Percentiles rank a stretch among this genome's conserved stretches.
Evolutionary conservation across 2,329 filamentous ascomycete genomes (phyloP).

Genomic region (Colletotrichum nymphaeae): DNA sequence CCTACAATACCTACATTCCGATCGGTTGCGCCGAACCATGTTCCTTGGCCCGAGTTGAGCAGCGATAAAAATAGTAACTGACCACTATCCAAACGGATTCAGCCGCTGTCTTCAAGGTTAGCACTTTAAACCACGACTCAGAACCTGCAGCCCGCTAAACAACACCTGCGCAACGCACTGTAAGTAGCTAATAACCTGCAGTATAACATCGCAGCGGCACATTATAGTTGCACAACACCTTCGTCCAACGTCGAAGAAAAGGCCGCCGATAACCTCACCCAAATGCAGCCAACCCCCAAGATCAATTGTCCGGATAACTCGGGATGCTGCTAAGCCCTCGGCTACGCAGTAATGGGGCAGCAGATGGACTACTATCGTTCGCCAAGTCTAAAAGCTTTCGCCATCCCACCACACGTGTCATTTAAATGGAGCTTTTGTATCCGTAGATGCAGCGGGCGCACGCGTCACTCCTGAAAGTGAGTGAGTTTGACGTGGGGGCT

Average conservation of each 20-base stretch:
- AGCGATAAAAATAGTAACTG: background rate
- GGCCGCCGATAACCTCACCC: background rate
- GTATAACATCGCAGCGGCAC: background rate
- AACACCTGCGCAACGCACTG: background rate
- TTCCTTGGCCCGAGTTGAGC: background rate
- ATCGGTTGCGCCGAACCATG: background rate
- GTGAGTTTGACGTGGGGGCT: background rate
- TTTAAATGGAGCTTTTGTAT: conserved; percentile 27
- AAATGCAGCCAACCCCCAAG: background rate
- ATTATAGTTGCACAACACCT: background rate
- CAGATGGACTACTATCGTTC: background rate
- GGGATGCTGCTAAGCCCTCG: conserved; percentile 34
- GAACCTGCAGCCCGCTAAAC: background rate
- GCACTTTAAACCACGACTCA: background rate
- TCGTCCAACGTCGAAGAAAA: background rate
- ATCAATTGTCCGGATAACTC: conserved; percentile 21
- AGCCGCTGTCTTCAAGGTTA: background rate
- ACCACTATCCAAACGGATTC: background rate
- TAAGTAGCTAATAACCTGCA: background rate
- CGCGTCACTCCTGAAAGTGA: conserved; percentile 10
- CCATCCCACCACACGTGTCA: conserved; percentile 33
- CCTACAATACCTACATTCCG: too few relatives aligned
- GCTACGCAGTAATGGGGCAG: conserved; percentile 23
- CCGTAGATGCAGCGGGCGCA: conserved; percentile 2
- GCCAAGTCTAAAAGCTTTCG: conserved; percentile 33